phyloP scores from a whole-genome alignment of 164 flowering plant genomes.

The Santalum album region DNA sequence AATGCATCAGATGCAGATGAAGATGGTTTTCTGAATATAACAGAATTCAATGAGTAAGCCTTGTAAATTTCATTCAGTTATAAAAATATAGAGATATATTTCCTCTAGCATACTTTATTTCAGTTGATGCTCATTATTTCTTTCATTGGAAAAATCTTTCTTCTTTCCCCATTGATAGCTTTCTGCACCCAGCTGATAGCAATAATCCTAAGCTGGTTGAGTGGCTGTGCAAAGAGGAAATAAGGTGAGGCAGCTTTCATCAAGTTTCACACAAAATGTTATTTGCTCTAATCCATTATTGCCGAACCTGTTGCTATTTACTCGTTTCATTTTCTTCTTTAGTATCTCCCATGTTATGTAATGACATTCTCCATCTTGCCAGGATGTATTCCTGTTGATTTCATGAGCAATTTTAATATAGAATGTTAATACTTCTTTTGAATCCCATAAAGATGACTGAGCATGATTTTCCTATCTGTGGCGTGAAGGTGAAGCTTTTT shows the following conservation, averaged over 20 bases:
- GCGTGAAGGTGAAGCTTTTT: no score
- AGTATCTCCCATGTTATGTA: no score
- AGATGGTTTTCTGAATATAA: constrained; percentile 72
- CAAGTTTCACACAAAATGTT: background rate
- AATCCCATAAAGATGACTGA: no score
- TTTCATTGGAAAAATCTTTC: constrained; percentile 7
- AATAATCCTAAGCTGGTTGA: constrained; percentile 62
- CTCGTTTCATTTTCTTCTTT: background rate
- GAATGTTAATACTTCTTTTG: no score
- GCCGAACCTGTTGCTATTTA: background rate
- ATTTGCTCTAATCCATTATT: background rate
- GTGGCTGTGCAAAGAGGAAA: constrained; percentile 93
- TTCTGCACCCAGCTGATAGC: constrained; percentile 89
- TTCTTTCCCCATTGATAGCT: constrained; percentile 33
- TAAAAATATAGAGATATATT: background rate
- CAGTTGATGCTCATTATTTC: background rate
- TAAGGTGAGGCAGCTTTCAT: constrained; percentile 39
- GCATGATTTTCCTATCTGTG: no score
- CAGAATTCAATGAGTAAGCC: constrained; percentile 90
- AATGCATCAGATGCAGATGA: constrained; percentile 93
- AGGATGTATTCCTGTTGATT: no score
- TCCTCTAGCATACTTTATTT: background rate
- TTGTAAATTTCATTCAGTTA: background rate
- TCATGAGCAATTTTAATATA: no score
- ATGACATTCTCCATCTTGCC: no score